Base-by-base conservation (phyloP, 202 grass and related monocot species). In the Tripidium arundinaceum region DNA sequence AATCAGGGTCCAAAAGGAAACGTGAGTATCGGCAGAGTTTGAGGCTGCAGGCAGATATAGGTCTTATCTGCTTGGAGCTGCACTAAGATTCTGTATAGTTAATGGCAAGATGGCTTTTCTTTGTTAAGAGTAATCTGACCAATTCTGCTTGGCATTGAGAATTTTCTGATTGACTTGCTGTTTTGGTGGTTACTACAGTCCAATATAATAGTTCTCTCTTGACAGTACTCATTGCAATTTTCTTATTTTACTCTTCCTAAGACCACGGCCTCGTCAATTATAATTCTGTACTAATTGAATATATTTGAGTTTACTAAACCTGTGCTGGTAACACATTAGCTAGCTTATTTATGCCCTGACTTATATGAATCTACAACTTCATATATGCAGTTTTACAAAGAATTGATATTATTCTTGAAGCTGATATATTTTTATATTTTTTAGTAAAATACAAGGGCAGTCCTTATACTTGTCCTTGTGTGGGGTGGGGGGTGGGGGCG, bases 1-100 rank as follows among this genome's bases (percentile, higher is more conserved):
- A 83, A 75, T 72, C 81, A 74, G 84, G 89, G 55, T 88, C 68
- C 33, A 93, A 93, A 88, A 87, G 81, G 62, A 93, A 89, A 85
- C 65, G 90, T 90, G 82, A 96, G 92, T 93, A 75, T 36, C 27
- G 6, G 22, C 62, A 79, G 28, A 58, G 54, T 58, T 58, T 58
- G 54, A 58, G 66, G 11, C 38, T 69, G 11, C 81, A 86, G 81
- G 45, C 71, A 74, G 18, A 65, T 59, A 61, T 76, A 40, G 54
- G 31, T 79, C 80, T 85, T 60, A 50, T 72, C 18, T 89, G 19
- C 61, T 89, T 42, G 63, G 57, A 25, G 19, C 34, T 75, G 76
- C 74, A 75, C 55, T 78, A 84, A 73, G 71, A 52, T 93, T 89
- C 62, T 91, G 69, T 57, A 26, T 81, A 74, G 54, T 25, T 58